Evolutionary conservation across 2,329 filamentous ascomycete genomes (phyloP).

Genomic region (Alternaria rosae): DNA sequence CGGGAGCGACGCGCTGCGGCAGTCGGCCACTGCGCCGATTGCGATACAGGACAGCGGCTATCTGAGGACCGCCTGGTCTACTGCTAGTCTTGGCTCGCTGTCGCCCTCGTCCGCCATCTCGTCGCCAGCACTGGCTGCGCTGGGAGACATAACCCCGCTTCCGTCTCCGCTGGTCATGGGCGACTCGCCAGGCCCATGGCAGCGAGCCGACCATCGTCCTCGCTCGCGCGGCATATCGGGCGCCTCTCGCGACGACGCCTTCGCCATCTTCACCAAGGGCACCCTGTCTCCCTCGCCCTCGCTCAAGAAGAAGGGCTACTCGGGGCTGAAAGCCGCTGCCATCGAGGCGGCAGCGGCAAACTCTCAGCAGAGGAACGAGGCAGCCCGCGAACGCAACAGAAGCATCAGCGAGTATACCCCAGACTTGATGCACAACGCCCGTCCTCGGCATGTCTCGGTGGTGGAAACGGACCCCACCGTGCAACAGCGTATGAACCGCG

Average conservation of each 20-base stretch:
- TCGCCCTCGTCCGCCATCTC: constrained; percentile 56
- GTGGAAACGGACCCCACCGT: constrained; percentile 58
- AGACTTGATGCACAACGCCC: constrained; percentile 71
- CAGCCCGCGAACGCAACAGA: constrained; percentile 71
- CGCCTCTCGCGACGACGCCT: constrained; percentile 42
- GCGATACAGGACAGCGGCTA: constrained; percentile 46
- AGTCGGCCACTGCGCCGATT: constrained; percentile 50
- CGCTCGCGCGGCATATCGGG: constrained; percentile 45
- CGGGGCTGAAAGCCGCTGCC: constrained; percentile 51
- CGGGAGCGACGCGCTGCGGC: constrained; percentile 36
- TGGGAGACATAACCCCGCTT: constrained; percentile 61
- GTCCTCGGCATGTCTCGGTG: constrained; percentile 68
- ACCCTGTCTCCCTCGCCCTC: constrained; percentile 49
- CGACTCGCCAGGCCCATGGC: constrained; percentile 55
- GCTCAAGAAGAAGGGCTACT: constrained; percentile 58
- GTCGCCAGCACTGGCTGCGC: constrained; percentile 57
- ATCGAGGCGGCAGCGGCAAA: constrained; percentile 49
- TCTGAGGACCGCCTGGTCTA: constrained; percentile 53
- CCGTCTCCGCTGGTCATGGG: constrained; percentile 57
- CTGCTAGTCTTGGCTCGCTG: constrained; percentile 55
- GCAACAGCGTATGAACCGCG: constrained; percentile 70
- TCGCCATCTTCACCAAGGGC: constrained; percentile 39
- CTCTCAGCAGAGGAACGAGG: constrained; percentile 43
- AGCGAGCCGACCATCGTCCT: constrained; percentile 42
- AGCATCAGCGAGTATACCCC: constrained; percentile 90